A percentile compares a stretch with the other conserved stretches of the same genome.
phyloP scores from a whole-genome alignment of 2,329 filamentous ascomycete species.

The Xylariaceae sp. region DNA sequence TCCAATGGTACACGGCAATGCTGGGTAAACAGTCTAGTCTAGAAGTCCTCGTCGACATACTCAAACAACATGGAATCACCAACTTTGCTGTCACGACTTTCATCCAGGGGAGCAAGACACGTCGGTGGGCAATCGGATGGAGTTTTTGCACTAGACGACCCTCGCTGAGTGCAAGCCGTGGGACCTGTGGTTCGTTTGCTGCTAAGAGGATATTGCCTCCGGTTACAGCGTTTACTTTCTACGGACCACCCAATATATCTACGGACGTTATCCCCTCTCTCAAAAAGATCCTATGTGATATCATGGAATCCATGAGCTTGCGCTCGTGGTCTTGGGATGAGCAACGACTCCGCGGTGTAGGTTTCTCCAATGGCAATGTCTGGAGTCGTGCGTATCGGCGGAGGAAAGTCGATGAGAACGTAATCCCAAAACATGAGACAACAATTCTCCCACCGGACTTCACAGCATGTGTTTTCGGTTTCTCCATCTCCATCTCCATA shows the following conservation, averaged over 20 bases:
- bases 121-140: constrained; percentile 85
- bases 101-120: constrained; percentile 70
- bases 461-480: constrained; percentile 47
- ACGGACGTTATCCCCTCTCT: constrained; percentile 9
- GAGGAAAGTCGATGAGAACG: constrained; percentile 40
- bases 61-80: constrained; percentile 51
- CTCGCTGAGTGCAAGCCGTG: constrained; percentile 38
- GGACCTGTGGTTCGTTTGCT: constrained; percentile 32
- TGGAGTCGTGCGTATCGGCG: constrained; percentile 73
- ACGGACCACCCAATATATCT: constrained; percentile 28
- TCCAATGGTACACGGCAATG: constrained; percentile 90
- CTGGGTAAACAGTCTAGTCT: constrained; percentile 73
- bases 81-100: constrained; percentile 84
- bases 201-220: constrained; percentile 42
- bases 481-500: constrained; percentile 50
- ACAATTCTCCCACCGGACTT: constrained; percentile 22
- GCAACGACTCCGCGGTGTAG: constrained; percentile 49
- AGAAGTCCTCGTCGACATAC: constrained; percentile 53
- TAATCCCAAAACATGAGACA: constrained; percentile 12
- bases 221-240: constrained; percentile 36
- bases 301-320: constrained; percentile 53
- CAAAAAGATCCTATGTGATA: constrained; percentile 34
- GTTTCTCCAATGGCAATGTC: constrained; percentile 63
- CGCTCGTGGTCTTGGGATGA: constrained; percentile 58
- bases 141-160: constrained; percentile 68